A percentile compares a stretch with the other conserved stretches of the same genome.
Evolutionary conservation across 2,329 filamentous ascomycete species (phyloP).

Genomic region (Fusarium neocosmosporiellum): DNA sequence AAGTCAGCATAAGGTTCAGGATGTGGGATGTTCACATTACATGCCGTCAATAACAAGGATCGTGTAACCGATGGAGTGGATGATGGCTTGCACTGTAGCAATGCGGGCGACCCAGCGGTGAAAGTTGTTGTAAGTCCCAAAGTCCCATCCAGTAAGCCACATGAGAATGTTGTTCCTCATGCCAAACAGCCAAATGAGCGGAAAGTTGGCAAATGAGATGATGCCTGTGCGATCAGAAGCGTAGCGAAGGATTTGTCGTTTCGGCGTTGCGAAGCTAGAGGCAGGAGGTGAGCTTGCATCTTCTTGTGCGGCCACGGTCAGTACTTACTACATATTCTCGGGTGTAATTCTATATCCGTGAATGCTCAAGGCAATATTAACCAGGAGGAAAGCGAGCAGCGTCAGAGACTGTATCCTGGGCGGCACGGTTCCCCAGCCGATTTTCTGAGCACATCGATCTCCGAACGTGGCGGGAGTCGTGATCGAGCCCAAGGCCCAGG

Average conservation of each 20-base stretch:
- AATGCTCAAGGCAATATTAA: constrained; percentile 53
- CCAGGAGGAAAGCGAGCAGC: constrained; percentile 49
- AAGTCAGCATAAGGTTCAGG: not conserved
- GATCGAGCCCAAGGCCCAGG: constrained; percentile 50
- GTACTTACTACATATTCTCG: constrained; percentile 54
- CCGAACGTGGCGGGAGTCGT: constrained; percentile 58
- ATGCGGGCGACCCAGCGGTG: constrained; percentile 75
- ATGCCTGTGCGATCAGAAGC: constrained; percentile 73
- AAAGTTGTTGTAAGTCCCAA: constrained; percentile 73
- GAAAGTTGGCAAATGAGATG: constrained; percentile 72
- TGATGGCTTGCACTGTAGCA: constrained; percentile 69
- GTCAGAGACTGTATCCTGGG: constrained; percentile 57
- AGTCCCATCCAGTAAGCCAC: constrained; percentile 77
- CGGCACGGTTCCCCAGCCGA: constrained; percentile 59
- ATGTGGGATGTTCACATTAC: rapidly evolving
- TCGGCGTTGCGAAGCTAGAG: constrained; percentile 48
- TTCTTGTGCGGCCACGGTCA: rapidly evolving
- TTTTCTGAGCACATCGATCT: constrained; percentile 54
- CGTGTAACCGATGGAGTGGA: constrained; percentile 72
- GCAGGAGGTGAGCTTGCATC: not conserved
- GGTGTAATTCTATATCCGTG: constrained; percentile 52
- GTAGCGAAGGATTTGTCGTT: constrained; percentile 61
- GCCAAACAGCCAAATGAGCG: constrained; percentile 73
- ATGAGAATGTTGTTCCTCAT: constrained; percentile 74
- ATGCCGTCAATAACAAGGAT: constrained; percentile 55